A percentile compares a stretch with the other conserved stretches of the same genome.
These are phyloP conservation scores for Ophiocordyceps robertsii DNA, from an alignment of 2,329 filamentous ascomycete species.

Conservation along the genomic window DNA sequence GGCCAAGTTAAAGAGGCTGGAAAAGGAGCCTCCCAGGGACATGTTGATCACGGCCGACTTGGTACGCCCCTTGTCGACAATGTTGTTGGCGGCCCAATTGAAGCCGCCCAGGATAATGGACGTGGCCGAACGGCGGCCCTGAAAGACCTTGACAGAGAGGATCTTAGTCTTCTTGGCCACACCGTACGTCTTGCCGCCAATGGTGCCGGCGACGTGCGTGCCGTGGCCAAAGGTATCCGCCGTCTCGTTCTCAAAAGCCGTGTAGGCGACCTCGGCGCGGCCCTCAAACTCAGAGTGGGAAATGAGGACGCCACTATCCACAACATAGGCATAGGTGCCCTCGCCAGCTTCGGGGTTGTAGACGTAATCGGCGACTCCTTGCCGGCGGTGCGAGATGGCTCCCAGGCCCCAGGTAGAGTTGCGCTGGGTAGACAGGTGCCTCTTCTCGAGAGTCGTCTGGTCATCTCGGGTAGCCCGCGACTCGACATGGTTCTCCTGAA, in stretches of 20 bases:
- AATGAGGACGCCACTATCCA: constrained; percentile 47
- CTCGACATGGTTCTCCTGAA: constrained; percentile 6
- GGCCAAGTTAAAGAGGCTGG: constrained; percentile 33
- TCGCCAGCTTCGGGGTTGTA: constrained; percentile 35
- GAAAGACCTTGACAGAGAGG: constrained; percentile 33
- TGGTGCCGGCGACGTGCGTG: constrained; percentile 25
- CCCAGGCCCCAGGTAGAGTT: constrained; percentile 19
- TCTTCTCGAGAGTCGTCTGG: constrained; percentile 8
- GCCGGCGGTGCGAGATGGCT: constrained; percentile 15
- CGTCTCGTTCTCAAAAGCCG: constrained; percentile 12
- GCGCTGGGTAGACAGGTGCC: constrained; percentile 14
- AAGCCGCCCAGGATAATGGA: constrained; percentile 19
- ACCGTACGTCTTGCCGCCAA: constrained; percentile 20
- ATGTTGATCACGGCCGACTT: constrained; percentile 35
- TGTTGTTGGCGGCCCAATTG: constrained; percentile 31
- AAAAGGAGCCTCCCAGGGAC: constrained; percentile 37
- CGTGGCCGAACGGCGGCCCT: constrained; percentile 11
- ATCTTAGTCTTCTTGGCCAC: constrained; percentile 30
- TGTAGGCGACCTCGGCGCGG: constrained; percentile 25
- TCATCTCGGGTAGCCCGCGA: not conserved
- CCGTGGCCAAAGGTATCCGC: constrained; percentile 25
- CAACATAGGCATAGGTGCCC: constrained; percentile 43
- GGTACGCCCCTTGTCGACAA: constrained; percentile 23
- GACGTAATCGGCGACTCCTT: constrained; percentile 23
- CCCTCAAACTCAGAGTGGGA: constrained; percentile 40